A percentile compares a stretch with the other conserved stretches of the same genome.
Conservation (phyloP, 345 rosid species). For the Dipteronia dyeriana region DNA sequence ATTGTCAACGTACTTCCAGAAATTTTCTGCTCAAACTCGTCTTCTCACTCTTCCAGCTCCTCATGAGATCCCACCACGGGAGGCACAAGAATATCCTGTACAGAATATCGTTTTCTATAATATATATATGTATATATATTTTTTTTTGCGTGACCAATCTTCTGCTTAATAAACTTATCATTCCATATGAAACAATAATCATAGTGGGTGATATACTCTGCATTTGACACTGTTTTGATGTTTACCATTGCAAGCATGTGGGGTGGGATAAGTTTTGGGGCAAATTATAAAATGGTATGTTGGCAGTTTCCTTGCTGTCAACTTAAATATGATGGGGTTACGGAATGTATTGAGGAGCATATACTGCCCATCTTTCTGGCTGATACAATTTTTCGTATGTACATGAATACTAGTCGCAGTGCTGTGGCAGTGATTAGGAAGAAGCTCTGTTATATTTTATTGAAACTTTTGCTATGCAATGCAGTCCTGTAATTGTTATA, state of each 20-base stretch:
- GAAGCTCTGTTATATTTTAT: background rate
- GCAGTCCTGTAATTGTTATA: background rate
- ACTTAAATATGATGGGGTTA: background rate
- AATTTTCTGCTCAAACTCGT: conserved; percentile 84
- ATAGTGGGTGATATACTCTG: background rate
- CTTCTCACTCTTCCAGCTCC: conserved; percentile 96
- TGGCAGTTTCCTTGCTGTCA: background rate
- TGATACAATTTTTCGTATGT: background rate
- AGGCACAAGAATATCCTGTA: conserved; percentile 94
- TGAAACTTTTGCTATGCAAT: background rate
- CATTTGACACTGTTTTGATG: background rate
- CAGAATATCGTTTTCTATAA: conserved; percentile 1
- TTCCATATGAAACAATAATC: conserved; percentile 13
- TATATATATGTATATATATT: background rate
- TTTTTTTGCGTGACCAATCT: background rate
- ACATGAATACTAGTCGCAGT: background rate
- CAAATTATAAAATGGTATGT: background rate
- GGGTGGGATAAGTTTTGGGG: conserved; percentile 1
- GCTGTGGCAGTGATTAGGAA: background rate
- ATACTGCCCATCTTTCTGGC: background rate
- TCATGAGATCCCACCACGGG: conserved; percentile 88
- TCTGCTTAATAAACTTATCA: conserved; percentile 4
- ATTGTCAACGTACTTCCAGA: conserved; percentile 76
- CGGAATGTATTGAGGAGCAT: background rate
- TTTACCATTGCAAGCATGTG: background rate